Conservation (phyloP, 768 basidiomycete species). For the Gautieria morchelliformis region DNA sequence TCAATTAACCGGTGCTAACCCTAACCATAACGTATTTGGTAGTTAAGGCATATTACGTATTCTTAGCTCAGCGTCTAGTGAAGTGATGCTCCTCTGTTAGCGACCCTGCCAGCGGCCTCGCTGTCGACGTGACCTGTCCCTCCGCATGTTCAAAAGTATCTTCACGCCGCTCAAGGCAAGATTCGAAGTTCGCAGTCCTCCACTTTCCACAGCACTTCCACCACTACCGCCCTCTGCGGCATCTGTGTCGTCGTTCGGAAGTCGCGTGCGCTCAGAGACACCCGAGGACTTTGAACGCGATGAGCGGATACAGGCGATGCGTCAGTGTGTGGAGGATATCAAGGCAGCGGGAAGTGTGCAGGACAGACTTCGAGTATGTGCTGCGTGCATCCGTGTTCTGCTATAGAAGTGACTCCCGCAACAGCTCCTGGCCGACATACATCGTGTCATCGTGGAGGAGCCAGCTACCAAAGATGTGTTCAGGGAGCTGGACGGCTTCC, state of each 20-base stretch:
- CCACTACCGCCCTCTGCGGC: slow-evolving; percentile 2
- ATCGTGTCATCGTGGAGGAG: slow-evolving; percentile 58
- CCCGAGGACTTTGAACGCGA: slow-evolving; percentile 70
- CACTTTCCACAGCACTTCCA: background rate
- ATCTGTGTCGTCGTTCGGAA: background rate
- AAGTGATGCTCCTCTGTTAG: no score
- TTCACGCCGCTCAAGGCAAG: slow-evolving; percentile 49
- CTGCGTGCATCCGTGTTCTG: background rate
- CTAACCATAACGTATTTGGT: no score
- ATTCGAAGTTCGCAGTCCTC: slow-evolving; percentile 32
- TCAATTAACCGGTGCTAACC: no score
- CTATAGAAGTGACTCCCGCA: background rate
- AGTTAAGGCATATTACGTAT: no score
- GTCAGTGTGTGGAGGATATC: slow-evolving; percentile 57
- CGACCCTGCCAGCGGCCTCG: no score
- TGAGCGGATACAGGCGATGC: slow-evolving; percentile 62
- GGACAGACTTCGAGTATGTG: slow-evolving; percentile 44
- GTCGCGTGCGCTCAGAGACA: slow-evolving; percentile 10
- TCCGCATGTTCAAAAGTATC: slow-evolving; percentile 45
- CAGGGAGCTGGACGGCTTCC: slow-evolving; percentile 73
- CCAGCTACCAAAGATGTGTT: slow-evolving; percentile 62
- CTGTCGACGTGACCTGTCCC: no score
- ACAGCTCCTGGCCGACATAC: slow-evolving; percentile 59
- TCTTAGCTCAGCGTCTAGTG: no score
- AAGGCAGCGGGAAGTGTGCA: slow-evolving; percentile 43